These are phyloP conservation scores for Metschnikowia chrysomelidarum DNA, from an alignment of 805 yeast species.

Conservation along the genomic window DNA sequence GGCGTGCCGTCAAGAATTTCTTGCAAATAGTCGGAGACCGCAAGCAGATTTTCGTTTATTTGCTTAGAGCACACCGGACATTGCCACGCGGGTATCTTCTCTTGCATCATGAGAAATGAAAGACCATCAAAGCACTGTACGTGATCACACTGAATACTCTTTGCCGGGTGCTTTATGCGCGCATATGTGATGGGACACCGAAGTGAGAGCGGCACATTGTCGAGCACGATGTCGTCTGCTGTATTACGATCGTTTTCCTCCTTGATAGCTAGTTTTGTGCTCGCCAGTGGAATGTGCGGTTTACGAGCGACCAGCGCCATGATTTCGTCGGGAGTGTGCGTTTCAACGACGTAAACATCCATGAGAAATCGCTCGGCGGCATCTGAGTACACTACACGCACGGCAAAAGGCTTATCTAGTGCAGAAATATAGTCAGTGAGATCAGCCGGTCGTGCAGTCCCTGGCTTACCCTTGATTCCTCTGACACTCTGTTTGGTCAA, in stretches of 20 bases:
- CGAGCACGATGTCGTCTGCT: slow-evolving; percentile 71
- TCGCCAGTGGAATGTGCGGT: slow-evolving; percentile 51
- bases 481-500: slow-evolving; percentile 44
- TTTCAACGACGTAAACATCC: slow-evolving; percentile 59
- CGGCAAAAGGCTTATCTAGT: slow-evolving; percentile 29
- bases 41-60: slow-evolving; percentile 55
- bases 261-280: slow-evolving; percentile 49
- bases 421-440: slow-evolving; percentile 46
- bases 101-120: slow-evolving; percentile 70
- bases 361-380: slow-evolving; percentile 50
- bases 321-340: slow-evolving; percentile 22
- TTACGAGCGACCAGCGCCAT: slow-evolving; percentile 24
- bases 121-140: slow-evolving; percentile 85
- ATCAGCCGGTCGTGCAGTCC: slow-evolving; percentile 82
- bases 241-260: slow-evolving; percentile 37
- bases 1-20: slow-evolving; percentile 57
- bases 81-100: slow-evolving; percentile 78
- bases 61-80: slow-evolving; percentile 77
- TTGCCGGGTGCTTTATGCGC: slow-evolving; percentile 68
- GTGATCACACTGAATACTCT: slow-evolving; percentile 72
- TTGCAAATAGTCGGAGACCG: slow-evolving; percentile 69
- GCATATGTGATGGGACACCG: slow-evolving; percentile 77
- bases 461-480: slow-evolving; percentile 74
- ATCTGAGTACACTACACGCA: slow-evolving; percentile 59
- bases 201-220: slow-evolving; percentile 63